Percentiles rank a stretch among this genome's conserved stretches.
Evolutionary conservation across 768 basidiomycete species (phyloP).

Genomic region (Ramaria sp.): DNA sequence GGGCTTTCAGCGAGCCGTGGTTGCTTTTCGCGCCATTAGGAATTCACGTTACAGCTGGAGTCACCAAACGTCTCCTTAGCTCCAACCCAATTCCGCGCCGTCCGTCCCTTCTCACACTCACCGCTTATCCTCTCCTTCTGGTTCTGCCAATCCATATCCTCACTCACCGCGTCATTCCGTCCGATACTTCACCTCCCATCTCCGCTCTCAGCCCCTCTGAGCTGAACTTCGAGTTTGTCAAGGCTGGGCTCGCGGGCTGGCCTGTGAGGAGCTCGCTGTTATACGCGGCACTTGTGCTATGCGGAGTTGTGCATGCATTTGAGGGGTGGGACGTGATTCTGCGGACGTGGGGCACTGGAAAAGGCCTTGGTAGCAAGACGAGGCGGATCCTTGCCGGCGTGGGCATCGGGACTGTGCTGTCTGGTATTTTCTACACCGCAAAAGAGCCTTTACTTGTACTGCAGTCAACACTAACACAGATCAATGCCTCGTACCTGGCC

Average conservation of each 20-base stretch:
- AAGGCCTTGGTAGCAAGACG: conserved; percentile 17
- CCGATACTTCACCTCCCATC: conserved; percentile 36
- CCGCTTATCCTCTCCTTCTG: conserved; percentile 51
- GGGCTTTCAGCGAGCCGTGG: conserved; percentile 46
- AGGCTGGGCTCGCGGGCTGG: conserved; percentile 52
- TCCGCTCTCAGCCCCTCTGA: conserved; percentile 58
- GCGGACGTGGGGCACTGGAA: conserved; percentile 34
- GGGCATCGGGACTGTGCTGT: conserved; percentile 34
- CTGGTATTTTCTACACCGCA: conserved; percentile 44
- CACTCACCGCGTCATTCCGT: conserved; percentile 53
- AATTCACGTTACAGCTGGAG: conserved; percentile 48
- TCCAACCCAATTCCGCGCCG: conserved; percentile 25
- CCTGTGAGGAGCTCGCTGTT: conserved; percentile 50
- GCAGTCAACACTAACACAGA: conserved; percentile 38
- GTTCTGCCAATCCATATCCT: conserved; percentile 56
- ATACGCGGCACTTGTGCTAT: conserved; percentile 51
- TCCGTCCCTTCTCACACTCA: conserved; percentile 37
- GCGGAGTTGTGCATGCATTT: conserved; percentile 46
- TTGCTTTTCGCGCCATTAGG: conserved; percentile 60
- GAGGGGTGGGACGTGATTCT: conserved; percentile 50
- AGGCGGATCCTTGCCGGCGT: conserved; percentile 23
- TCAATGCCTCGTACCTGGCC: conserved; percentile 36
- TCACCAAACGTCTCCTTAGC: conserved; percentile 48
- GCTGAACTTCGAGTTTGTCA: conserved; percentile 77
- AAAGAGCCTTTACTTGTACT: conserved; percentile 51